These are phyloP conservation scores for Microsporum ferrugineum DNA, from an alignment of 2,329 filamentous ascomycete genomes.

Conservation along the genomic window DNA sequence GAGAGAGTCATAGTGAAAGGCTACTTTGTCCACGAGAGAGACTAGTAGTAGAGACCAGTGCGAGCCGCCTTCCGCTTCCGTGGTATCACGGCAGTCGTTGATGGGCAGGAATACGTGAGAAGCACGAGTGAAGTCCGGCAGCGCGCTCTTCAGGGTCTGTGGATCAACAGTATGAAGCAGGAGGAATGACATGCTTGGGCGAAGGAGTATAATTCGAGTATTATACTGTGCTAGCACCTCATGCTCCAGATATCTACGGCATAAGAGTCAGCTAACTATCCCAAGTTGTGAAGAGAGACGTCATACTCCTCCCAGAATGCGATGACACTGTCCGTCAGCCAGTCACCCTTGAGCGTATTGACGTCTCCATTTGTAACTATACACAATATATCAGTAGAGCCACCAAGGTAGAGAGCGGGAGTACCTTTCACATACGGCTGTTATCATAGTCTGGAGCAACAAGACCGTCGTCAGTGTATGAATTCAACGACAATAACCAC, in stretches of 20 bases:
- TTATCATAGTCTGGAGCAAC: slow-evolving; percentile 48
- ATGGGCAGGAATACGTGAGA: slow-evolving; percentile 94
- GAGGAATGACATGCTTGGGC: slow-evolving; percentile 86
- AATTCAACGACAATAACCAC: neutral
- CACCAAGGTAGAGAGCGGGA: neutral
- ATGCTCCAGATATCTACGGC: slow-evolving; percentile 62
- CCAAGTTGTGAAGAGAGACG: neutral
- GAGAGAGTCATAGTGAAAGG: slow-evolving; percentile 94
- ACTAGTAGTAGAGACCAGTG: slow-evolving; percentile 95
- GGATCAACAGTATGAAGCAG: slow-evolving; percentile 61
- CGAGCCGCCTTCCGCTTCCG: slow-evolving; percentile 72
- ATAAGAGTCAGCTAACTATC: slow-evolving; percentile 8
- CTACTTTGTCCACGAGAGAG: slow-evolving; percentile 73
- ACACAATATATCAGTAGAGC: slow-evolving; percentile 5
- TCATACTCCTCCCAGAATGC: slow-evolving; percentile 92
- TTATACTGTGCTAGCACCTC: slow-evolving; percentile 73
- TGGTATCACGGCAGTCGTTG: slow-evolving; percentile 71
- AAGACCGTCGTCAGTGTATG: neutral
- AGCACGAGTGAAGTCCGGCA: slow-evolving; percentile 67
- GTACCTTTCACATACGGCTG: slow-evolving; percentile 41
- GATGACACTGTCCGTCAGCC: slow-evolving; percentile 91
- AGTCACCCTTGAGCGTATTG: slow-evolving; percentile 78
- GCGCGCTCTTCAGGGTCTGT: slow-evolving; percentile 49
- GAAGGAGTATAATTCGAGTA: slow-evolving; percentile 77
- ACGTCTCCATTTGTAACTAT: slow-evolving; percentile 81